A percentile compares a stretch with the other conserved stretches of the same genome.
These are phyloP conservation scores for Eutrema japonicum DNA, from an alignment of 345 rosid genomes.

Conservation along the genomic window DNA sequence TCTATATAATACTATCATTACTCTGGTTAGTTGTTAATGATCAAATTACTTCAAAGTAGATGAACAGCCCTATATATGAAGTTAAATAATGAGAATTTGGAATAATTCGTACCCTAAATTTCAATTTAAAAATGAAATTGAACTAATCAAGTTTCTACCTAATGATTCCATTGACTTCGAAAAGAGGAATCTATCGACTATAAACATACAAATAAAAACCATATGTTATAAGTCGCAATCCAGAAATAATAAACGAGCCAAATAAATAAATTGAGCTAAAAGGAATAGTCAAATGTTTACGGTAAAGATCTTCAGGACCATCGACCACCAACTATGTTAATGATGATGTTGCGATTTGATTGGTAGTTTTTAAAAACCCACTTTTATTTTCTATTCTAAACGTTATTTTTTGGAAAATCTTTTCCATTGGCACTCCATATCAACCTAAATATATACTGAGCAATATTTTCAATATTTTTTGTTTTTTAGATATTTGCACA, in stretches of 20 bases:
- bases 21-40: conserved; percentile 25
- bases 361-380: not conserved
- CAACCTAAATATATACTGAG: not conserved
- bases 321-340: conserved; percentile 10
- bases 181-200: conserved; percentile 18
- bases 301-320: conserved; percentile 21
- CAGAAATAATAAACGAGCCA: not conserved
- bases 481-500: no score
- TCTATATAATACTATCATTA: not conserved
- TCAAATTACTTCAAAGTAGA: conserved; percentile 18
- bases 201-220: conserved; percentile 6
- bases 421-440: not conserved
- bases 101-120: conserved; percentile 22
- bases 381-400: not conserved
- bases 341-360: conserved; percentile 23
- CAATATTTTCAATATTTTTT: not conserved
- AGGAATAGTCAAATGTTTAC: conserved; percentile 18
- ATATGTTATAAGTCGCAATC: not conserved
- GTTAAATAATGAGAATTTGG: conserved; percentile 12
- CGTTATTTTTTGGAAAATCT: not conserved
- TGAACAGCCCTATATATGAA: conserved; percentile 18
- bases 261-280: not conserved
- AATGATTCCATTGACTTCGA: conserved; percentile 27
- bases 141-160: conserved; percentile 5
- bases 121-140: conserved; percentile 1